Conservation (phyloP, 2,329 filamentous ascomycete species). For the Reticulascus tulasneorum region DNA sequence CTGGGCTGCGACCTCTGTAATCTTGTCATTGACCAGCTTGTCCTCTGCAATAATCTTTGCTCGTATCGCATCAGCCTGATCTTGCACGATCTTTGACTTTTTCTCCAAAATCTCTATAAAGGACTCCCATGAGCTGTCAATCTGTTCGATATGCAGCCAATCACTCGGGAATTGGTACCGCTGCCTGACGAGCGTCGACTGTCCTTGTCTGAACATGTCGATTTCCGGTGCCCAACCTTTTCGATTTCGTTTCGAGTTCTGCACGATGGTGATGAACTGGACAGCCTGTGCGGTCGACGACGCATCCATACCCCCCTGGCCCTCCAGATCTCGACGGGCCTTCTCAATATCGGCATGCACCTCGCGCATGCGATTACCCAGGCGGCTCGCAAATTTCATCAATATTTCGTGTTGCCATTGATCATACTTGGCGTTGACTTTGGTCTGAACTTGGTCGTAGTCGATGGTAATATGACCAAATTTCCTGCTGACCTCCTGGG, state of each 20-base stretch:
- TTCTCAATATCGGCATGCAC: conserved; percentile 89
- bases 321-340: conserved; percentile 83
- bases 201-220: conserved; percentile 91
- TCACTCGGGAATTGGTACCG: conserved; percentile 90
- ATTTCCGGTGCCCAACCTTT: conserved; percentile 94
- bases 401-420: conserved; percentile 99
- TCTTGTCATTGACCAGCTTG: conserved; percentile 83
- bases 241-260: conserved; percentile 91
- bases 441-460: conserved; percentile 97
- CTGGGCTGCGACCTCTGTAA: conserved; percentile 74
- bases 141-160: conserved; percentile 94
- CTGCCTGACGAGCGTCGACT: conserved; percentile 85
- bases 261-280: conserved; percentile 96
- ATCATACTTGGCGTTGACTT: conserved; percentile 98
- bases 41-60: conserved; percentile 96
- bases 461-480: conserved; percentile 96
- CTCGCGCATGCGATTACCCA: conserved; percentile 87
- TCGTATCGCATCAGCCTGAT: conserved; percentile 90
- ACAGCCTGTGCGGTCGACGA: conserved; percentile 96
- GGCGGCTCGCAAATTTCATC: conserved; percentile 83
- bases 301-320: conserved; percentile 86
- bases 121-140: conserved; percentile 92
- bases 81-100: conserved; percentile 92
- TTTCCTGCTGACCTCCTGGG: conserved; percentile 84
- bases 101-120: conserved; percentile 87